phyloP scores from a whole-genome alignment of 371 early-diverging fungal genomes.

The Dichotomocladium elegans region DNA sequence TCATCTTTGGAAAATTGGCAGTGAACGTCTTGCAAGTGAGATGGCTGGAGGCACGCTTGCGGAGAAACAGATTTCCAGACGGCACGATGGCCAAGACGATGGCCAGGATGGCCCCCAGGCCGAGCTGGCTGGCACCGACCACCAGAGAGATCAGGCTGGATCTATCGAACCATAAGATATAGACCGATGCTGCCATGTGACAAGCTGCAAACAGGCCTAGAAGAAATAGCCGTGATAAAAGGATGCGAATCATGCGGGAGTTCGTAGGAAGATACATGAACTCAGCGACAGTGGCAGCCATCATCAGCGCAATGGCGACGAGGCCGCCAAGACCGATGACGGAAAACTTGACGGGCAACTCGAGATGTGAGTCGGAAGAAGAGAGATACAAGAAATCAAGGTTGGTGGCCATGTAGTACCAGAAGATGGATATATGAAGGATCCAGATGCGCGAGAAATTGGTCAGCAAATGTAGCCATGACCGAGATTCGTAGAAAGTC shows the following conservation, averaged over 20 bases:
- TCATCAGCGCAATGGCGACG: conserved; percentile 62
- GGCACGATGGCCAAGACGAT: conserved; percentile 63
- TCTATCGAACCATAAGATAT: conserved; percentile 46
- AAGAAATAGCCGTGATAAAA: conserved; percentile 54
- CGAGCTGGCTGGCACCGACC: conserved; percentile 61
- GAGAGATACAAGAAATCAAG: conserved; percentile 61
- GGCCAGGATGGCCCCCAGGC: conserved; percentile 64
- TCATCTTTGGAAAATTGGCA: conserved; percentile 70
- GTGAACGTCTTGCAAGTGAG: conserved; percentile 74
- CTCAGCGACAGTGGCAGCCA: conserved; percentile 65
- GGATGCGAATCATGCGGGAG: conserved; percentile 47
- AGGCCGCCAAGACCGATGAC: conserved; percentile 73
- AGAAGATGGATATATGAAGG: conserved; percentile 75
- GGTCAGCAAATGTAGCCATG: conserved; percentile 75
- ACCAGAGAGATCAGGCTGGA: conserved; percentile 41
- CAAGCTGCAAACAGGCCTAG: conserved; percentile 54
- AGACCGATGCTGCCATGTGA: conserved; percentile 65
- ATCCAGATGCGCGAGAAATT: conserved; percentile 90
- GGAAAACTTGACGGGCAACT: conserved; percentile 53
- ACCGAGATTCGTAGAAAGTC: conserved; percentile 83
- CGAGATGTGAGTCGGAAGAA: conserved; percentile 17
- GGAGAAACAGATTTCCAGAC: conserved; percentile 58
- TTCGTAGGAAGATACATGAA: conserved; percentile 62
- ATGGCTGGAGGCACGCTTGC: conserved; percentile 25
- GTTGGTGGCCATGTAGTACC: conserved; percentile 78